A percentile compares a stretch with the other conserved stretches of the same genome.
These are phyloP conservation scores for Pleoardoris graminearum DNA, from an alignment of 2,329 filamentous ascomycete species.

Conservation along the genomic window DNA sequence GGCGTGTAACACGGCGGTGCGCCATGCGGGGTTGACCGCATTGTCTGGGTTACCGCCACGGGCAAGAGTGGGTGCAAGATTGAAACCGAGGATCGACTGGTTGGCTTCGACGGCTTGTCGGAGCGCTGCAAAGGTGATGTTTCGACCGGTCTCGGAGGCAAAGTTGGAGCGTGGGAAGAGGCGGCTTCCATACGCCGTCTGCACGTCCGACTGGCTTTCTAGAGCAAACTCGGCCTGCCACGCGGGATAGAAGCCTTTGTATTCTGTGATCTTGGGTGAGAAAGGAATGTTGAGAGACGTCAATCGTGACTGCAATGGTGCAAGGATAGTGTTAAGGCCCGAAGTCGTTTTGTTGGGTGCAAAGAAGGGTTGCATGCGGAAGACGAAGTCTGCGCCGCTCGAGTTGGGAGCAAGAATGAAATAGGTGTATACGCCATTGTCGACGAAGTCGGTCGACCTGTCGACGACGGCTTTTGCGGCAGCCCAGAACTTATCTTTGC, in stretches of 20 bases:
- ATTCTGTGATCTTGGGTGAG: constrained; percentile 35
- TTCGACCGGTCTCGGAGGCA: constrained; percentile 25
- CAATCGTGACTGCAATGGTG: constrained; percentile 17
- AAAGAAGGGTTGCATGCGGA: constrained; percentile 28
- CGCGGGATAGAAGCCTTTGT: constrained; percentile 30
- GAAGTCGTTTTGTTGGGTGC: constrained; percentile 25
- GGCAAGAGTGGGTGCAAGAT: constrained; percentile 23
- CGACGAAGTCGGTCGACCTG: constrained; percentile 15
- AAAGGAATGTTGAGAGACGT: constrained; percentile 29
- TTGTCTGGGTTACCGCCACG: constrained; percentile 27
- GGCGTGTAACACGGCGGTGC: constrained; percentile 27
- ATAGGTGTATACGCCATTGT: constrained; percentile 25
- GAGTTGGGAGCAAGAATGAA: constrained; percentile 15
- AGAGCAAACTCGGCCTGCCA: constrained; percentile 37
- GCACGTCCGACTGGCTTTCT: constrained; percentile 20
- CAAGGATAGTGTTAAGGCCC: constrained; percentile 17
- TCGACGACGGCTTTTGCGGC: constrained; percentile 22
- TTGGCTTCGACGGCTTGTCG: constrained; percentile 26
- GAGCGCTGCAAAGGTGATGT: constrained; percentile 30
- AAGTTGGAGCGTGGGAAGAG: constrained; percentile 35
- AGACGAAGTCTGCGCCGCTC: constrained; percentile 17
- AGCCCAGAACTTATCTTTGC: constrained; percentile 37
- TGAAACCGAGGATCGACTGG: constrained; percentile 26
- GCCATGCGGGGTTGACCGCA: constrained; percentile 32
- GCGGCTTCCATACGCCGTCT: constrained; percentile 20